phyloP scores from a whole-genome alignment of 1,139 yeast species.

The Debaryomycetaceae sp. region DNA sequence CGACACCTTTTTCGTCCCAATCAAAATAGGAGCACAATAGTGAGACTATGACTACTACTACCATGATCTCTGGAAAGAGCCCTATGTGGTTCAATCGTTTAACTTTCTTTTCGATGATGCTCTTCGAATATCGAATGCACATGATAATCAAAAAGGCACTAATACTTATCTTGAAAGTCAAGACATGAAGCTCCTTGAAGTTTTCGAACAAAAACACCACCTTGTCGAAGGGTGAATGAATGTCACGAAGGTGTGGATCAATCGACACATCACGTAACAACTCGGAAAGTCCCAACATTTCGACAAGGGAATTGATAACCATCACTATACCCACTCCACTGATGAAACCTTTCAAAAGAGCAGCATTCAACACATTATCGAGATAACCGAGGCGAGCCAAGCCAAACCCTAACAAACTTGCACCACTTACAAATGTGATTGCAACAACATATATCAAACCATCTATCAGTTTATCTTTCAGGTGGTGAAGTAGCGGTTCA shows the following conservation, averaged over 20 bases:
- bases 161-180: slow-evolving; percentile 53
- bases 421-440: slow-evolving; percentile 75
- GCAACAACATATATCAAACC: slow-evolving; percentile 70
- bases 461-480: slow-evolving; percentile 37
- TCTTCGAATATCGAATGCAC: slow-evolving; percentile 41
- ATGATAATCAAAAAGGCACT: slow-evolving; percentile 44
- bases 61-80: slow-evolving; percentile 78
- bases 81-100: slow-evolving; percentile 27
- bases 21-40: slow-evolving; percentile 48
- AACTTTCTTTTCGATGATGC: slow-evolving; percentile 15
- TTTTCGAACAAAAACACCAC: slow-evolving; percentile 49
- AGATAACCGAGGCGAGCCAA: slow-evolving; percentile 81
- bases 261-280: slow-evolving; percentile 28
- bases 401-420: slow-evolving; percentile 72
- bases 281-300: slow-evolving; percentile 64
- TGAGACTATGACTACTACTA: slow-evolving; percentile 67
- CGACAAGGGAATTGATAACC: slow-evolving; percentile 72
- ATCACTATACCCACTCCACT: slow-evolving; percentile 92
- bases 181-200: slow-evolving; percentile 39
- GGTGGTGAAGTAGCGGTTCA: slow-evolving; percentile 60
- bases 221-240: slow-evolving; percentile 77
- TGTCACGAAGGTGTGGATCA: slow-evolving; percentile 46
- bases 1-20: slow-evolving; percentile 60
- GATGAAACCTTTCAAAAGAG: slow-evolving; percentile 83
- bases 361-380: slow-evolving; percentile 81